Evolutionary conservation across 805 yeast species (phyloP).

Genomic region (Lipomyces mesembrius): DNA sequence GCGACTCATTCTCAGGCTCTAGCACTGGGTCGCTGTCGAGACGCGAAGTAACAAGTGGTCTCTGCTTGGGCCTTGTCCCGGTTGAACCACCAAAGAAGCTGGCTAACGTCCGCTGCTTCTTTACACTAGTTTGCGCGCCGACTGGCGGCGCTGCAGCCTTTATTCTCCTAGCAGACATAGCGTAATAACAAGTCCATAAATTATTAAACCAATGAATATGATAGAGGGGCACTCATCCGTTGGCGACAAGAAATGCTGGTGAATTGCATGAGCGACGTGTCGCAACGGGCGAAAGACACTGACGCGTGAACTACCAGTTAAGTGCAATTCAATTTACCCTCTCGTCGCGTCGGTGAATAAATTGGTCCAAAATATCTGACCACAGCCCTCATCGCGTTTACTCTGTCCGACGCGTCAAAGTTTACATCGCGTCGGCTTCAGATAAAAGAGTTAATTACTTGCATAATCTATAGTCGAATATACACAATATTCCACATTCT

Average conservation of each 20-base stretch:
- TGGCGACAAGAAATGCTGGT: not conserved
- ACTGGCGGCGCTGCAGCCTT: not conserved
- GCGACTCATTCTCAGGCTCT: conserved; percentile 11
- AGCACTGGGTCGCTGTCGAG: conserved; percentile 35
- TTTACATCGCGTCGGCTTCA: not conserved
- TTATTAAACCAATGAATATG: not conserved
- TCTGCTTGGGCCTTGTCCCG: conserved; percentile 7
- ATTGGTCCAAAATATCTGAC: too few relatives aligned
- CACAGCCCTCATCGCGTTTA: too few relatives aligned
- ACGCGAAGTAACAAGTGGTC: conserved; percentile 8
- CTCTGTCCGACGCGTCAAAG: too few relatives aligned
- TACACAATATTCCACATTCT: not conserved
- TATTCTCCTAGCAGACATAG: not conserved
- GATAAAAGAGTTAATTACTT: too few relatives aligned
- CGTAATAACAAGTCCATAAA: not conserved
- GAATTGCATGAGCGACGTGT: not conserved
- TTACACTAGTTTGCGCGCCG: conserved; percentile 7
- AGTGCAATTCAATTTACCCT: not conserved
- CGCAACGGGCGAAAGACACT: not conserved
- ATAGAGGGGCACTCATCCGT: not conserved
- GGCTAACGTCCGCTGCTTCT: conserved; percentile 35
- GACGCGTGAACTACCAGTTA: not conserved
- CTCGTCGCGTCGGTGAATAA: not conserved
- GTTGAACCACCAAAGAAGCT: conserved; percentile 29
- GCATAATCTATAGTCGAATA: not conserved